Conservation (phyloP, 1,139 yeast species). For the Protomyces arabidopsidicola region DNA sequence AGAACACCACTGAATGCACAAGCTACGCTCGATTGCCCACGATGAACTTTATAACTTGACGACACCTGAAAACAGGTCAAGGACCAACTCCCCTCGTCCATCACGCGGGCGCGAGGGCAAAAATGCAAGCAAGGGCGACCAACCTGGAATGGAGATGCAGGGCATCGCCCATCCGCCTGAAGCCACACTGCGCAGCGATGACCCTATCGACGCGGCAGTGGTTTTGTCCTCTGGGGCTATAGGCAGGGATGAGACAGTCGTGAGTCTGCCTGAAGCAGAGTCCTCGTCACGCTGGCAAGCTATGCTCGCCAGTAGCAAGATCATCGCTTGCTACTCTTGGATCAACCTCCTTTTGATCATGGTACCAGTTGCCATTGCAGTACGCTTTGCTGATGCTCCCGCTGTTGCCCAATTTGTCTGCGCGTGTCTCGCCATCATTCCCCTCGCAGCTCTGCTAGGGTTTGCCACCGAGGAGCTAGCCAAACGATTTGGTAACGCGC, state of each 20-base stretch:
- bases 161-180: too few species aligned
- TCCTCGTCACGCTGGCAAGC: neutral
- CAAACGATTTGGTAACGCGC: constrained; percentile 75
- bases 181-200: too few species aligned
- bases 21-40: neutral
- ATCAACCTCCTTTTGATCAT: constrained; percentile 71
- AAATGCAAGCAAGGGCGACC: neutral
- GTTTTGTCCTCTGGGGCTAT: too few species aligned
- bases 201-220: neutral
- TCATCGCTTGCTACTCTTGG: constrained; percentile 58
- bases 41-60: constrained; percentile 1
- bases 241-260: too few species aligned
- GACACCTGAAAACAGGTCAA: neutral
- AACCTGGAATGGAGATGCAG: too few species aligned
- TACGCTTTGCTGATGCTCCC: constrained; percentile 58
- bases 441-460: constrained; percentile 64
- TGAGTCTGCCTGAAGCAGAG: neutral
- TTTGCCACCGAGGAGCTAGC: constrained; percentile 91
- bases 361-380: constrained; percentile 80
- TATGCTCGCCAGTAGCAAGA: neutral
- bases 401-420: constrained; percentile 61
- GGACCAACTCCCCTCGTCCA: neutral
- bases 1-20: neutral
- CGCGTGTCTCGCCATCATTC: constrained; percentile 86
- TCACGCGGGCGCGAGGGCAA: neutral